A percentile compares a stretch with the other conserved stretches of the same genome.
These are phyloP conservation scores for Penicillium cosmopolitanum DNA, from an alignment of 495 filamentous ascomycete species.

Conservation along the genomic window DNA sequence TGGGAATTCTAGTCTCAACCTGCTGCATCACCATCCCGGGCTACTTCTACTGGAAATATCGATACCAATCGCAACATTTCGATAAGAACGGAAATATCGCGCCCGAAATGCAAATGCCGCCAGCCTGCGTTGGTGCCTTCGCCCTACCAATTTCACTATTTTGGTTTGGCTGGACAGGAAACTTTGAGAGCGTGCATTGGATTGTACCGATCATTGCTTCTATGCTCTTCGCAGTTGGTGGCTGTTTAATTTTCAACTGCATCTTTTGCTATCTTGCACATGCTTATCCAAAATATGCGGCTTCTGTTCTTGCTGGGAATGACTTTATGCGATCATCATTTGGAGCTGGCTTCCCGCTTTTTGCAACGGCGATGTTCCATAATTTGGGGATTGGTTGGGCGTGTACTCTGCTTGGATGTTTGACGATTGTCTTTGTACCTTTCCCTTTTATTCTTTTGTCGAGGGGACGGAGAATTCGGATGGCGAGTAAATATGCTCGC, in stretches of 20 bases:
- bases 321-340: slow-evolving; percentile 51
- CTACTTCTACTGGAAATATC: slow-evolving; percentile 51
- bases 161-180: slow-evolving; percentile 65
- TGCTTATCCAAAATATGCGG: slow-evolving; percentile 49
- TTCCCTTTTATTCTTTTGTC: slow-evolving; percentile 42
- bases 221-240: slow-evolving; percentile 54
- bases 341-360: slow-evolving; percentile 55
- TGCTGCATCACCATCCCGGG: slow-evolving; percentile 41
- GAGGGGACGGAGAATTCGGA: slow-evolving; percentile 31
- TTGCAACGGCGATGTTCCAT: slow-evolving; percentile 53
- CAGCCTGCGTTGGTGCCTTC: slow-evolving; percentile 50
- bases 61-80: slow-evolving; percentile 42
- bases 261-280: slow-evolving; percentile 51
- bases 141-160: slow-evolving; percentile 57
- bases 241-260: slow-evolving; percentile 60
- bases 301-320: slow-evolving; percentile 55
- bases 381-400: slow-evolving; percentile 67
- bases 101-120: slow-evolving; percentile 53
- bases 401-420: slow-evolving; percentile 61
- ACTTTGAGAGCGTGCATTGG: slow-evolving; percentile 56
- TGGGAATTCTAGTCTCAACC: slow-evolving; percentile 50
- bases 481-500: slow-evolving; percentile 30
- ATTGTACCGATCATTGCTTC: slow-evolving; percentile 62
- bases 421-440: slow-evolving; percentile 46
- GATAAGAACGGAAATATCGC: slow-evolving; percentile 37